A percentile compares a stretch with the other conserved stretches of the same genome.
These are phyloP conservation scores for Elsinoe fawcettii DNA, from an alignment of 2,329 filamentous ascomycete species.

Conservation along the genomic window DNA sequence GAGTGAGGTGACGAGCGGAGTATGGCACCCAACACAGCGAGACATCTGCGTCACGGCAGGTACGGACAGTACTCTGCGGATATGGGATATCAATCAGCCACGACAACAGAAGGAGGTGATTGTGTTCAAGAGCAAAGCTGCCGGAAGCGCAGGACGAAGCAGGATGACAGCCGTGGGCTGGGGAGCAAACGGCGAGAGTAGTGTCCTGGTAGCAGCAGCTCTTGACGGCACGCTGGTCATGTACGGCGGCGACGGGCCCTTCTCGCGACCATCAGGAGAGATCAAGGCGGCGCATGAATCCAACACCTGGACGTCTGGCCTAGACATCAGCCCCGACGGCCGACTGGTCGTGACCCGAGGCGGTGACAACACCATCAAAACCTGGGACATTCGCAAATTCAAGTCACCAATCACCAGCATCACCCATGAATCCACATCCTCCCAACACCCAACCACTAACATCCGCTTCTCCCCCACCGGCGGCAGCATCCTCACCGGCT, in stretches of 20 bases:
- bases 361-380: slow-evolving; percentile 85
- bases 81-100: slow-evolving; percentile 94
- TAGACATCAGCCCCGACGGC: slow-evolving; percentile 86
- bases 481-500: slow-evolving; percentile 81
- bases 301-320: slow-evolving; percentile 82
- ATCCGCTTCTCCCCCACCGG: slow-evolving; percentile 84
- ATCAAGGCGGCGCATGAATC: slow-evolving; percentile 73
- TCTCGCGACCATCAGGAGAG: slow-evolving; percentile 71
- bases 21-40: slow-evolving; percentile 82
- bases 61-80: slow-evolving; percentile 88
- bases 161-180: slow-evolving; percentile 91
- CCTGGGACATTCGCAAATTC: slow-evolving; percentile 96
- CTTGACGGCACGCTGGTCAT: slow-evolving; percentile 85
- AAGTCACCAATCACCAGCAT: slow-evolving; percentile 78
- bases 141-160: slow-evolving; percentile 79
- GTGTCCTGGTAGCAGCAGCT: slow-evolving; percentile 71
- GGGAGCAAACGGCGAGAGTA: slow-evolving; percentile 65
- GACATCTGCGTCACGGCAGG: slow-evolving; percentile 85
- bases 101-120: slow-evolving; percentile 87
- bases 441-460: slow-evolving; percentile 74
- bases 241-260: slow-evolving; percentile 86
- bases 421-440: slow-evolving; percentile 71
- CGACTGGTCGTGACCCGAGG: slow-evolving; percentile 84
- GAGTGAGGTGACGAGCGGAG: slow-evolving; percentile 79
- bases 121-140: slow-evolving; percentile 87